These are phyloP conservation scores for Buxus sempervirens DNA, from an alignment of 164 flowering plant genomes.

Conservation along the genomic window DNA sequence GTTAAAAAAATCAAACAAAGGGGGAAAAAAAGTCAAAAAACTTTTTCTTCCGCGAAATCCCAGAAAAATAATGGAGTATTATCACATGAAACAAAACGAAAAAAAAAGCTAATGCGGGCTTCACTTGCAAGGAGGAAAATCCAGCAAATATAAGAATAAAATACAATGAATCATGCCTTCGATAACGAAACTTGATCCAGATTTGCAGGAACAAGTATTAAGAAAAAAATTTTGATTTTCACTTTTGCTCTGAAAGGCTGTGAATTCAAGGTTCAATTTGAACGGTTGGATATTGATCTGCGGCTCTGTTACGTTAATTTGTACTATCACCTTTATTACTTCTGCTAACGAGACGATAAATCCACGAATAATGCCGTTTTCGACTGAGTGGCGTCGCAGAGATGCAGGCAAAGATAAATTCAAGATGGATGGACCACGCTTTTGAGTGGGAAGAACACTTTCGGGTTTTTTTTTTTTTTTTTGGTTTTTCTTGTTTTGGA, in stretches of 20 bases:
- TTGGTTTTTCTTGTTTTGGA: no score
- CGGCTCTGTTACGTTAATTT: not conserved
- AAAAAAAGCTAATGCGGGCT: not conserved
- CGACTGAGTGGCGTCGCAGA: conserved; percentile 2
- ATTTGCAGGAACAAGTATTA: conserved; percentile 9
- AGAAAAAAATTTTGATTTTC: not conserved
- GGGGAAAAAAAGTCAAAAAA: no score
- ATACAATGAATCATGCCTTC: not conserved
- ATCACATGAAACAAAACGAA: not conserved
- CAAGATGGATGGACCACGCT: conserved; percentile 6
- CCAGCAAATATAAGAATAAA: not conserved
- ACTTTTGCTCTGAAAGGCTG: not conserved
- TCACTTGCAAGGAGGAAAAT: not conserved
- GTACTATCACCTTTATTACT: not conserved
- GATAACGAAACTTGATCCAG: conserved; percentile 11
- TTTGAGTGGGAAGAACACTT: no score
- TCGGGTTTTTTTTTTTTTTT: no score
- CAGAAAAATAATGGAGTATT: not conserved
- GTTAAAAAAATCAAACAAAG: no score
- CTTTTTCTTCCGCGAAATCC: not conserved
- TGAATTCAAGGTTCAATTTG: not conserved
- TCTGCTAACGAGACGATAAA: not conserved
- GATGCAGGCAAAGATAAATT: not conserved
- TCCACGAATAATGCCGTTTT: not conserved
- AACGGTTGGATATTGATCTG: conserved; percentile 7